Conservation (phyloP, 1,284 basidiomycete genomes). For the Microbotryum intermedium region DNA sequence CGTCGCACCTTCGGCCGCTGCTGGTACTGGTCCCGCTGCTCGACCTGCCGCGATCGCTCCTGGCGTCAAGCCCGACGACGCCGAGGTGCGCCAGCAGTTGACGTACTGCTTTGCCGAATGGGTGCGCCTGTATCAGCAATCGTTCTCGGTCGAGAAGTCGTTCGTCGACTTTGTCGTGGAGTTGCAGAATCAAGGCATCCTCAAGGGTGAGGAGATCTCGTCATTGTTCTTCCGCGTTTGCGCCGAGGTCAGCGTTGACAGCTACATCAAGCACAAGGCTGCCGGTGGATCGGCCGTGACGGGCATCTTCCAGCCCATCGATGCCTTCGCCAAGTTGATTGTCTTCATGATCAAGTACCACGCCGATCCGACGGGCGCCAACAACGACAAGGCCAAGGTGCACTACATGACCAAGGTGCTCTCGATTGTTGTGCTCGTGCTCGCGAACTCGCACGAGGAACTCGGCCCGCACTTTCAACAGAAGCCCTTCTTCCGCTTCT, state of each 20-base stretch:
- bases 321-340: conserved; percentile 90
- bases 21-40: conserved; percentile 20
- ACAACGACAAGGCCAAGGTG: conserved; percentile 88
- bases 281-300: conserved; percentile 66
- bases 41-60: conserved; percentile 3
- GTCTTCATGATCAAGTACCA: conserved; percentile 99
- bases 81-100: conserved; percentile 44
- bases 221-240: conserved; percentile 98
- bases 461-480: conserved; percentile 85
- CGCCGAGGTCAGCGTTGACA: conserved; percentile 86
- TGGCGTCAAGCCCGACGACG: conserved; percentile 9
- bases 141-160: conserved; percentile 74
- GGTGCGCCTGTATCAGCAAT: conserved; percentile 89
- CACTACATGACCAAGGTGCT: conserved; percentile 97
- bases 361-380: conserved; percentile 73
- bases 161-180: conserved; percentile 97
- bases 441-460: conserved; percentile 92
- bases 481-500: conserved; percentile 97
- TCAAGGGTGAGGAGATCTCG: conserved; percentile 92
- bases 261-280: conserved; percentile 77
- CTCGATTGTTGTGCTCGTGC: conserved; percentile 90
- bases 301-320: conserved; percentile 72
- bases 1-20: not conserved
- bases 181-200: conserved; percentile 88
- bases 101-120: conserved; percentile 63